Percentiles rank a stretch among this genome's conserved stretches.
Conservation (phyloP, 2,329 filamentous ascomycete genomes). For the Hysterium pulicare region DNA sequence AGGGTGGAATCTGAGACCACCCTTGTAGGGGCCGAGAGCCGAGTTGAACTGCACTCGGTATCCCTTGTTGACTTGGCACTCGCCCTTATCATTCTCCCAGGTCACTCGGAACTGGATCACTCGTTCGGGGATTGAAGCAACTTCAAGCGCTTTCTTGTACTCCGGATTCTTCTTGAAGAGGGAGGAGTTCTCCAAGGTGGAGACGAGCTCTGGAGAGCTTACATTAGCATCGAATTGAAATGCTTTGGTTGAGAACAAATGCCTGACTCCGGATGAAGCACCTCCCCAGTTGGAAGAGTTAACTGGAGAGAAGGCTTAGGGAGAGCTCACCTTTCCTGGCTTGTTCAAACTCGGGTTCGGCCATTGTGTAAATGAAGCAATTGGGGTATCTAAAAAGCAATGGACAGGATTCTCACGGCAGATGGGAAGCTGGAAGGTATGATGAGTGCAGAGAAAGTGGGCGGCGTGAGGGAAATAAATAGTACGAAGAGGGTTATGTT, state of each 20-base stretch:
- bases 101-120: slow-evolving; percentile 95
- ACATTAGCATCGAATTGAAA: slow-evolving; percentile 3
- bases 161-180: slow-evolving; percentile 94
- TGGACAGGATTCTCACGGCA: neutral
- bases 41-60: slow-evolving; percentile 99
- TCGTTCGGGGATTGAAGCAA: slow-evolving; percentile 89
- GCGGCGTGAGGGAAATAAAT: slow-evolving; percentile 1
- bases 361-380: slow-evolving; percentile 53
- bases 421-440: neutral
- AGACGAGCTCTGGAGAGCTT: slow-evolving; percentile 72
- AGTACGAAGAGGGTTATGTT: neutral
- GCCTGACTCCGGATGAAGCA: no score
- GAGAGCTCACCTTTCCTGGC: slow-evolving; percentile 79
- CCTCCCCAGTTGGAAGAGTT: neutral
- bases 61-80: slow-evolving; percentile 87
- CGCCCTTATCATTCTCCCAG: slow-evolving; percentile 92
- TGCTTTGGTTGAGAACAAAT: no score
- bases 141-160: slow-evolving; percentile 84
- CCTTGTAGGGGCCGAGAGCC: slow-evolving; percentile 96
- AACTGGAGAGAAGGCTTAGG: neutral
- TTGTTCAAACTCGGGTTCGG: slow-evolving; percentile 98
- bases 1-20: slow-evolving; percentile 91
- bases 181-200: slow-evolving; percentile 87
- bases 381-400: neutral
- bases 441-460: neutral